Evolutionary conservation across 768 basidiomycete species (phyloP), one percentile per base, ranked within the genome.

Genomic region (Amanita thiersii): DNA sequence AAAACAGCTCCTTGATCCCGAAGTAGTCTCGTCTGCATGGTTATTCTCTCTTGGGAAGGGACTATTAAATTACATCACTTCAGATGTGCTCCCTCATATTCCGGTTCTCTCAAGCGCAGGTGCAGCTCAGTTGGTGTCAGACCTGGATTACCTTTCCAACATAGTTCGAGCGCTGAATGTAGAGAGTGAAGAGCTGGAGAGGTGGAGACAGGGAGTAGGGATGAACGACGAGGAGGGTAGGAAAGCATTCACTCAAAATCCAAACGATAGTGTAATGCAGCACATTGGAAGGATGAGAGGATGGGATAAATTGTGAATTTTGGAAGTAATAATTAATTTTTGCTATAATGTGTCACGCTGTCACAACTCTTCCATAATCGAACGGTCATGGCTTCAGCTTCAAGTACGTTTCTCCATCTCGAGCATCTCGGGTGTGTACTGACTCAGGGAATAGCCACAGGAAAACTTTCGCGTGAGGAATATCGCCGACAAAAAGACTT

Each of bases 401-500:
- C 66, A 52, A 63, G 68, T 68, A 53, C 14, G 59, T 47, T 33
- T 20, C 24, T 17, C 25, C 1, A 29, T 30, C 4, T 17, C 31
- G 15, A 33, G 31, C 14, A 6, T 7, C 3, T 19, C 34, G 30
- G 34, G 11, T 4, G 3, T 12, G 21, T 49, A 42, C 24, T 37
- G 39, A 52, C 40, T 35, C 40, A 39, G 36, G 20, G 23, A 47
- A 24, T 46, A 76, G 72, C 72, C 48, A 64, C 77, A 21, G 87
- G 87, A 53, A 96, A 96, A 56, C 72, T 94, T 28, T 94, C 93
- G 0, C 75, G 91, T 26, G 93, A 96, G 61, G 93, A 97, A 58
- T 94, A 89, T 56, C 78, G 93, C 35, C 78, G 89, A 18, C 88
- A 94, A 62, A 96, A 96, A 62, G 94, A 97, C 59, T 79, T 98